A percentile compares a stretch with the other conserved stretches of the same genome.
Conservation (phyloP, 106 monocot species). For the Allium cepa region DNA sequence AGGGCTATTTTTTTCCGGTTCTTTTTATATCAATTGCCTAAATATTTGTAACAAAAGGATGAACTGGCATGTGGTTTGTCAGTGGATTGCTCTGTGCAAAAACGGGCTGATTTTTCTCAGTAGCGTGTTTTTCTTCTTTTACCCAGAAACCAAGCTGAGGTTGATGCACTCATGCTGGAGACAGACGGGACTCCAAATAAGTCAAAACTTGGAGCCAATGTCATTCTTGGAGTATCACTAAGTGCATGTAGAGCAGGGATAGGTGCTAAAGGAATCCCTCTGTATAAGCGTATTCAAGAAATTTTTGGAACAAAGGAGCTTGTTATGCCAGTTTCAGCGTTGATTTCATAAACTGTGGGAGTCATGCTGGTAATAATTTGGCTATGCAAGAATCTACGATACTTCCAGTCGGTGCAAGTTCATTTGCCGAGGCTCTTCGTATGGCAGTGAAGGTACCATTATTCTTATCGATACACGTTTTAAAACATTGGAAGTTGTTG, state of each 20-base stretch:
- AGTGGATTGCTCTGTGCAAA: too few species aligned
- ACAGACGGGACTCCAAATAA: constrained; percentile 92
- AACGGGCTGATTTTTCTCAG: too few species aligned
- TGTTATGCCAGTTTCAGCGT: constrained; percentile 96
- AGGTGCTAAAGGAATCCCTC: constrained; percentile 84
- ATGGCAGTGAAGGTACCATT: constrained; percentile 92
- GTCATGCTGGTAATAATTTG: constrained; percentile 94
- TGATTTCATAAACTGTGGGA: constrained; percentile 96
- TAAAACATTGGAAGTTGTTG: too few species aligned
- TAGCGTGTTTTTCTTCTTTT: neutral
- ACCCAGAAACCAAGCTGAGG: constrained; percentile 87
- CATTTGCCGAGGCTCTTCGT: constrained; percentile 70
- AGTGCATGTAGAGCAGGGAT: constrained; percentile 92
- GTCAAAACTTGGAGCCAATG: constrained; percentile 87
- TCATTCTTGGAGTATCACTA: constrained; percentile 88
- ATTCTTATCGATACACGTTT: too few species aligned
- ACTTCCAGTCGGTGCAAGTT: too few species aligned
- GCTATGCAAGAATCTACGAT: constrained; percentile 99
- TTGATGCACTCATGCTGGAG: constrained; percentile 96
- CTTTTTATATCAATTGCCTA: too few species aligned
- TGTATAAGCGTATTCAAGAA: too few species aligned
- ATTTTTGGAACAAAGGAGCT: too few species aligned
- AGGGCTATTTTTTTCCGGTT: too few species aligned
- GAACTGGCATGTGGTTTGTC: too few species aligned
- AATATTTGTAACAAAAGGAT: too few species aligned